A percentile compares a stretch with the other conserved stretches of the same genome.
Conservation (phyloP, 257 asterid species). For the Nicotiana tabacum region DNA sequence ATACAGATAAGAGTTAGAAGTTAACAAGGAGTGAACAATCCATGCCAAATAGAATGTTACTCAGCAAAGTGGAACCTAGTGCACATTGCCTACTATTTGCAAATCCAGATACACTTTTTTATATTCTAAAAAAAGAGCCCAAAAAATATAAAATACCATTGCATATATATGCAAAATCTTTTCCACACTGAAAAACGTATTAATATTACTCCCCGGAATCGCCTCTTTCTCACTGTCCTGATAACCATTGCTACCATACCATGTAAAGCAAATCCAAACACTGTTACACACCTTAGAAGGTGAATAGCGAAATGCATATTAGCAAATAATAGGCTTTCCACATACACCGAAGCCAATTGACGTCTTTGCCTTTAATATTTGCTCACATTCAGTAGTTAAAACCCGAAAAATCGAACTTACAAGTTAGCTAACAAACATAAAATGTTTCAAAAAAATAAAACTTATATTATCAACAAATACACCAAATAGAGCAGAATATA, state of each 20-base stretch:
- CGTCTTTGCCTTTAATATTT: neutral
- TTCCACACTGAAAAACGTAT: neutral
- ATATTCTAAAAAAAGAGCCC: too few species aligned
- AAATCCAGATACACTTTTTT: neutral
- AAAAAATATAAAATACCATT: neutral
- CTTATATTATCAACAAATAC: neutral
- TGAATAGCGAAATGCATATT: neutral
- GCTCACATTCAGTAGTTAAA: neutral
- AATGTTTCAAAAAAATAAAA: neutral
- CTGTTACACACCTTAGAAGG: neutral
- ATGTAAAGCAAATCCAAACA: neutral
- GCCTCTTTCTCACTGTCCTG: neutral
- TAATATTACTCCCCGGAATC: neutral
- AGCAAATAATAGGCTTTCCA: neutral
- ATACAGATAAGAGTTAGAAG: neutral
- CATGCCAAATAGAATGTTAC: neutral
- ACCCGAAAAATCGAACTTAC: too few species aligned
- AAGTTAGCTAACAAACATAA: neutral
- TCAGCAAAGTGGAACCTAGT: neutral
- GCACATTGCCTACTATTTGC: neutral
- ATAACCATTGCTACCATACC: neutral
- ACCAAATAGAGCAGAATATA: neutral
- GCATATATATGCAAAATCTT: neutral
- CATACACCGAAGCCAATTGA: neutral
- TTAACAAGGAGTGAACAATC: neutral